Base-by-base conservation (phyloP, 441 rosid species). In the Arabidopsis lyrata region DNA sequence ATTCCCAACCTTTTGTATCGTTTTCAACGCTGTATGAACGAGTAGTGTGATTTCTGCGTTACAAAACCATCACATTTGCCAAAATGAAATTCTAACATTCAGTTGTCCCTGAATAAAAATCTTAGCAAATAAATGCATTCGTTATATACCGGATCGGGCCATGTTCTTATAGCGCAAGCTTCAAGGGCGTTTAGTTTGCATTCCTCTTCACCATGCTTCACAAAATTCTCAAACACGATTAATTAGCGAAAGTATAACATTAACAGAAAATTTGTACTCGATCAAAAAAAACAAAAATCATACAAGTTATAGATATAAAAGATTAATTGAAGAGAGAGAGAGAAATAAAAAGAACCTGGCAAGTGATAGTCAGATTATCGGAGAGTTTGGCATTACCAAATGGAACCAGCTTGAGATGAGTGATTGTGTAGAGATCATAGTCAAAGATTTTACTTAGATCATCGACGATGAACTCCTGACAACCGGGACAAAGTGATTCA, bases 401-500 rank as follows among this genome's bases (percentile, higher is more conserved):
- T 0, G 89, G 89, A 16, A 84, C 62, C 3, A 87, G 47, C 76
- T 63, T 78, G 18, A 85, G 84, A 74, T 81, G 63, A 73, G 75
- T 63, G 52, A 87, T 80, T 70, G 32, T 53, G 52, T 63, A 15
- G 77, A 87, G 91, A 78, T 68, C 80, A 3, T 77, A 20, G 12
- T 69, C 39, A 70, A 81, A 72, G 36, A 80, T 47, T 38, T 82
- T 68, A 4, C 41, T 68, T 1, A 84, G 81, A 48, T 14, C 48
- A 18, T 67, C 35, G 20, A 47, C 58, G 8, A 84, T 81, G 77
- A 83, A 85, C 10, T 35, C 20, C 3, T 72, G 66, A 63, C 78
- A 81, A 59, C 11, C 65, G 11, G 88, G 89, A 65, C 87, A 85
- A 14, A 80, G 73, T 24, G 86, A 58, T 68, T 87, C 89, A 13